Evolutionary conservation across 805 yeast genomes (phyloP), one percentile per base, ranked within the genome.

Genomic region (Dipodascus geniculatus): DNA sequence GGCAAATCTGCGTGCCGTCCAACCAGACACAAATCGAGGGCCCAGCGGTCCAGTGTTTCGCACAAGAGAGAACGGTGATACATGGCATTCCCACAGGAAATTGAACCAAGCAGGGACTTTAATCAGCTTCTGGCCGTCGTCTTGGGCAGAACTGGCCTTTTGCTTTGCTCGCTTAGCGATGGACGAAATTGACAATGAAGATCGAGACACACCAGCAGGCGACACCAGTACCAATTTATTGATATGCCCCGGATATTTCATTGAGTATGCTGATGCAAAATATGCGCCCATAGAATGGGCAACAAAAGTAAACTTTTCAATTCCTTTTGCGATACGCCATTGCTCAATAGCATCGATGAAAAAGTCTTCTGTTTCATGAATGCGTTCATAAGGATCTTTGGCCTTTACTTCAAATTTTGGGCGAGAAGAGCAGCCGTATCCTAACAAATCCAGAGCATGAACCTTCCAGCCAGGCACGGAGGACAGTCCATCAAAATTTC

Each of bases 251-350:
- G 90, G 87, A 57, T 74, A 69, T 51, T 74, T 73, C 51, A 82
- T 71, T 1, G 86, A 83, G 60, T 87, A 85, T 2, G 82, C 67
- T 0, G 83, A 77, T 65, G 84, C 77, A n/a, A 90, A 62, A 63
- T 89, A 90, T 0, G 95, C 96, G 2, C 98, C 98, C 77, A 91
- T 74, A 0, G 96, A 88, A 68, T 90, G 98, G 1, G 96, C 93
- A 64, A 81, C 79, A 42, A 79, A 75, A 53, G 82, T 68, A 54
- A 79, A 79, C 53, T 76, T 73, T 19, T 72, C 69, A 23, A 78
- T 71, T 3, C 77, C 76, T 52, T 83, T 67, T 47, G 68, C 64
- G 1, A 57, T 54, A 48, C 85, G 71, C 95, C 95, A 87, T 28
- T 69, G 69, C 48, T 76, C 76, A 48, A 84, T 71, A 0, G 91